Evolutionary conservation across 2,329 filamentous ascomycete genomes (phyloP), one percentile per base, ranked within the genome.

Genomic region (Colletotrichum plurivorum): DNA sequence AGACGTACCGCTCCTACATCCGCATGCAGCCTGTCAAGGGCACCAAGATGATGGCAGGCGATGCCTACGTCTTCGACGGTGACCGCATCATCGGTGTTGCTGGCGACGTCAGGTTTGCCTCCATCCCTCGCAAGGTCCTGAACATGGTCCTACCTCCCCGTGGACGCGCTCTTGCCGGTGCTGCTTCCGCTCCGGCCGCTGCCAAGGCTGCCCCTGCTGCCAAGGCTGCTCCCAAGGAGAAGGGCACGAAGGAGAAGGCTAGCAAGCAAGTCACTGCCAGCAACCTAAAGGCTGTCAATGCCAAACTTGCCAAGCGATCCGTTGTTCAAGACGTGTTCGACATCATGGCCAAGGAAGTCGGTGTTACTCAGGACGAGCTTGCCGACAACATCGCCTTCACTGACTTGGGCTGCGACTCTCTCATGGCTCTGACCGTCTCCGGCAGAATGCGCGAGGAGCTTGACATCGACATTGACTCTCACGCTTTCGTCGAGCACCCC

Each of bases 141-240:
- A 91, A 92, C 81, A 86, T 89, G 73, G 87, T 93, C 77, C 81
- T 93, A 71, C 90, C 91, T 63, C 90, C 90, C 2, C 83, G 85
- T 31, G 87, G 87, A 54, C 84, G 84, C 70, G 78, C 80, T 22
- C 78, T 81, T 49, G 76, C 78, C 39, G 75, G 81, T 49, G 71
- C 78, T 25, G 73, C 79, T 6, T 75, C 81, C 25, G 71, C 79
- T 59, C 73, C 80, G 46, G 78, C 80, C 46, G 78, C 80, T 53
- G 74, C 79, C 43, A 78, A 82, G 71, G 78, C 82, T 27, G 72
- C 76, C 4, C 73, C 78, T 10, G 66, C 78, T 15, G 70, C 73
- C 13, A 78, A 78, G 73, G 70, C 76, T 0, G 66, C 78, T 31
- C 71, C 77, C 53, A 79, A 80, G 67, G 75, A 78, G 54, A 67